phyloP scores from a whole-genome alignment of 768 basidiomycete genomes.

The Pisolithus marmoratus region DNA sequence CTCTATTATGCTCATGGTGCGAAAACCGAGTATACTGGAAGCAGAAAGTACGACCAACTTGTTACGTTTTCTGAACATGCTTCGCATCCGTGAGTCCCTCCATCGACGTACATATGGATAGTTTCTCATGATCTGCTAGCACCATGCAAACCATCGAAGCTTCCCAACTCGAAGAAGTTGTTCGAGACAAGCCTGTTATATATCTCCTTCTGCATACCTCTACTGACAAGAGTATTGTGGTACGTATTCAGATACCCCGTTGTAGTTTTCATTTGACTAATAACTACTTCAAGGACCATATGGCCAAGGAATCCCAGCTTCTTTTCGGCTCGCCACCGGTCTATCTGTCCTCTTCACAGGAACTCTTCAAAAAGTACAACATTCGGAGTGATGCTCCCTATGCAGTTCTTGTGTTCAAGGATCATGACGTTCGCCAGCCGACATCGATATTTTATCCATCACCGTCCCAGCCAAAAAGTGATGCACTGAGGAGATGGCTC shows the following conservation, averaged over 20 bases:
- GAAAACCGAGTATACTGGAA: slow-evolving; percentile 70
- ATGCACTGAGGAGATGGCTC: slow-evolving; percentile 48
- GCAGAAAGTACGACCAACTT: slow-evolving; percentile 66
- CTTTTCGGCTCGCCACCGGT: slow-evolving; percentile 46
- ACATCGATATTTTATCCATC: slow-evolving; percentile 36
- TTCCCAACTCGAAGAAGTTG: slow-evolving; percentile 38
- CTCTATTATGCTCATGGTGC: slow-evolving; percentile 57
- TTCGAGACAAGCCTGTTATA: slow-evolving; percentile 44
- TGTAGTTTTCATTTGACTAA: neutral
- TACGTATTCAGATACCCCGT: slow-evolving; percentile 12
- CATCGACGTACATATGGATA: slow-evolving; percentile 5
- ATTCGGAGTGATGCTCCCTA: slow-evolving; percentile 41
- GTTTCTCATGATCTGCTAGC: slow-evolving; percentile 18
- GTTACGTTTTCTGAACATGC: slow-evolving; percentile 73
- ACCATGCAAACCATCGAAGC: slow-evolving; percentile 35
- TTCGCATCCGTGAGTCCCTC: slow-evolving; percentile 50
- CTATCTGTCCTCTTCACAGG: slow-evolving; percentile 32
- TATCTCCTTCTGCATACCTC: slow-evolving; percentile 53
- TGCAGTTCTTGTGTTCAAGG: slow-evolving; percentile 64
- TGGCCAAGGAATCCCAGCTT: slow-evolving; percentile 51
- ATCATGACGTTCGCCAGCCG: slow-evolving; percentile 43
- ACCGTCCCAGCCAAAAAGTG: neutral
- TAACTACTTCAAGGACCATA: slow-evolving; percentile 36
- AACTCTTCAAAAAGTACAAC: slow-evolving; percentile 29
- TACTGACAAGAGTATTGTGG: slow-evolving; percentile 27